Evolutionary conservation across 805 yeast species (phyloP).

Genomic region (Myxozyma neotropica): DNA sequence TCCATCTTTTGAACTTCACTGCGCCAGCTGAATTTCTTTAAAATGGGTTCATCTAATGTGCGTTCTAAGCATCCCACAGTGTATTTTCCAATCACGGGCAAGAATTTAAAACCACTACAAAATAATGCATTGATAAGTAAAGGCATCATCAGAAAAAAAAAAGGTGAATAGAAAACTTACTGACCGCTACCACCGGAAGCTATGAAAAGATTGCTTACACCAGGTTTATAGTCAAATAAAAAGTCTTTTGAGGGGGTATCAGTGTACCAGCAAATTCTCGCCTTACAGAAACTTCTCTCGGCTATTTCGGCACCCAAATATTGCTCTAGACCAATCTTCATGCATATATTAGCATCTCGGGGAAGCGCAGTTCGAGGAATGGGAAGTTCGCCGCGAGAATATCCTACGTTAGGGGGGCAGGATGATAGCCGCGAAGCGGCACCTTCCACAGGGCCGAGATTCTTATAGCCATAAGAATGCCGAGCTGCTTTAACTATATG

Average conservation of each 20-base stretch:
- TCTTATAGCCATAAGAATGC: constrained; percentile 34
- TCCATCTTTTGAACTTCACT: neutral
- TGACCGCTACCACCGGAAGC: constrained; percentile 47
- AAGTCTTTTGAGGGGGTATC: constrained; percentile 44
- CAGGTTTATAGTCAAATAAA: constrained; percentile 40
- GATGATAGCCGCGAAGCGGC: constrained; percentile 17
- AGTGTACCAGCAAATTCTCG: constrained; percentile 49
- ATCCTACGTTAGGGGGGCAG: constrained; percentile 20
- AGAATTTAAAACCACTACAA: constrained; percentile 41
- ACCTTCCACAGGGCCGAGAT: constrained; percentile 11
- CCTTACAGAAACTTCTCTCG: constrained; percentile 31
- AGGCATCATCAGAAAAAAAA: neutral
- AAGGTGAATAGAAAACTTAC: constrained; percentile 16
- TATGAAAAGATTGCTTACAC: constrained; percentile 37
- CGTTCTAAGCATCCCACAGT: constrained; percentile 43
- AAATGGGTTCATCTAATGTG: constrained; percentile 8
- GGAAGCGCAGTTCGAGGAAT: constrained; percentile 13
- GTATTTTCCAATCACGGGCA: constrained; percentile 44
- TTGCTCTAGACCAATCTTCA: constrained; percentile 15
- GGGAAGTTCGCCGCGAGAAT: constrained; percentile 22
- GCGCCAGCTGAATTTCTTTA: constrained; percentile 25
- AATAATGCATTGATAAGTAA: neutral
- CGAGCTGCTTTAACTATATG: constrained; percentile 33
- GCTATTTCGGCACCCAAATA: constrained; percentile 26
- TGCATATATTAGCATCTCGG: constrained; percentile 26